Percentiles rank a stretch among this genome's conserved stretches.
phyloP scores from a whole-genome alignment of 495 filamentous ascomycete species.

The Rusavskia elegans region DNA sequence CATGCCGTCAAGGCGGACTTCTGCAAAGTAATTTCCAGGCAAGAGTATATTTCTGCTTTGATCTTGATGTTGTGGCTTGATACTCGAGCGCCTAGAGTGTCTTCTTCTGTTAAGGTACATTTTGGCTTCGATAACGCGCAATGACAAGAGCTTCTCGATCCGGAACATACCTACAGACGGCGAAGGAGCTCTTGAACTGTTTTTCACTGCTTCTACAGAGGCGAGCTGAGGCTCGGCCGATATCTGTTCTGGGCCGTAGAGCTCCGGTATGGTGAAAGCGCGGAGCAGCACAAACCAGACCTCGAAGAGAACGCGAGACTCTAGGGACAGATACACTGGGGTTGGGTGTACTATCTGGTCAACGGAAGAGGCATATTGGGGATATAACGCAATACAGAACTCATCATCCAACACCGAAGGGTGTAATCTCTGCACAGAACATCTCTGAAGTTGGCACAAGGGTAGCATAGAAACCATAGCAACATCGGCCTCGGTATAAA shows the following conservation, averaged over 20 bases:
- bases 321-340: slow-evolving; percentile 72
- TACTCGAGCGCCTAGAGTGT: slow-evolving; percentile 6
- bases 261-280: slow-evolving; percentile 84
- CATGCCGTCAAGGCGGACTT: slow-evolving; percentile 85
- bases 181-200: slow-evolving; percentile 13
- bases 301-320: slow-evolving; percentile 78
- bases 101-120: slow-evolving; percentile 17
- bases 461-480: slow-evolving; percentile 68
- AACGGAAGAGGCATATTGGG: slow-evolving; percentile 55
- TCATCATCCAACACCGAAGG: slow-evolving; percentile 87
- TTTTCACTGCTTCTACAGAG: slow-evolving; percentile 13
- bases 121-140: slow-evolving; percentile 47
- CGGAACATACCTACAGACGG: slow-evolving; percentile 43
- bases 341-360: slow-evolving; percentile 45
- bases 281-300: slow-evolving; percentile 92
- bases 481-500: slow-evolving; percentile 70
- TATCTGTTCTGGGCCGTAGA: slow-evolving; percentile 52
- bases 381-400: slow-evolving; percentile 86
- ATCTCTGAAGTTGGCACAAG: slow-evolving; percentile 75
- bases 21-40: slow-evolving; percentile 51
- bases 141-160: slow-evolving; percentile 42
- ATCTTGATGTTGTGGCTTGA: slow-evolving; percentile 2
- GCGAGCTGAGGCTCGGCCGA: slow-evolving; percentile 6
- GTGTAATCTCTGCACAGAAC: slow-evolving; percentile 77
- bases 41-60: slow-evolving; percentile 7